Conservation (phyloP, 768 basidiomycete genomes). For the Obba rivulosa region DNA sequence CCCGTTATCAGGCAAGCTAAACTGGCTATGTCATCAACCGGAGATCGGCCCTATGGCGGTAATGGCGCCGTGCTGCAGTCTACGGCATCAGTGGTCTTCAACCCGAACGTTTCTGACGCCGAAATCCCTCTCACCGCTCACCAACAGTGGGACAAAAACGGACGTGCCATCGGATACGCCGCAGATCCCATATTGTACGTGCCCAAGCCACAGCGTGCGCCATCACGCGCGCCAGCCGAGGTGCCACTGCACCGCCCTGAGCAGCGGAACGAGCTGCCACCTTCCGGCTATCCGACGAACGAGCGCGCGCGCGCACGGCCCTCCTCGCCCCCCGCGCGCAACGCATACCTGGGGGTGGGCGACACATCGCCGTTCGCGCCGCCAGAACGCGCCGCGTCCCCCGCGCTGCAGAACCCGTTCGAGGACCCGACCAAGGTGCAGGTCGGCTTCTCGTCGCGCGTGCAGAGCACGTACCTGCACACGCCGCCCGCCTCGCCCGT, state of each 20-base stretch:
- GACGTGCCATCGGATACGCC: slow-evolving; percentile 44
- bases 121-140: slow-evolving; percentile 38
- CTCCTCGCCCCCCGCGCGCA: slow-evolving; percentile 5
- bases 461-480: background rate
- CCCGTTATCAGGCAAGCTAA: slow-evolving; percentile 46
- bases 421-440: slow-evolving; percentile 1
- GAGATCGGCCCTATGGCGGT: slow-evolving; percentile 9
- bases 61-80: slow-evolving; percentile 23
- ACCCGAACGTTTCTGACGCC: slow-evolving; percentile 30
- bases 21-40: slow-evolving; percentile 19
- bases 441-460: background rate
- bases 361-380: background rate
- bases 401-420: slow-evolving; percentile 9
- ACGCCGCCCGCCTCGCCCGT: background rate
- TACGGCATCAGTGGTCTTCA: slow-evolving; percentile 28
- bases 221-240: background rate
- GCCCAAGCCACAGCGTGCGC: slow-evolving; percentile 38
- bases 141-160: slow-evolving; percentile 49
- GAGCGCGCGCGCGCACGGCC: background rate
- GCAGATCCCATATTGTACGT: slow-evolving; percentile 42
- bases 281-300: slow-evolving; percentile 9
- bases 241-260: slow-evolving; percentile 8
- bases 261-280: slow-evolving; percentile 2
- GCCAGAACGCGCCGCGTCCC: slow-evolving; percentile 1
- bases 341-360: slow-evolving; percentile 7